phyloP scores from a whole-genome alignment of 2,329 filamentous ascomycete species.

The Hypoxylon sp. region DNA sequence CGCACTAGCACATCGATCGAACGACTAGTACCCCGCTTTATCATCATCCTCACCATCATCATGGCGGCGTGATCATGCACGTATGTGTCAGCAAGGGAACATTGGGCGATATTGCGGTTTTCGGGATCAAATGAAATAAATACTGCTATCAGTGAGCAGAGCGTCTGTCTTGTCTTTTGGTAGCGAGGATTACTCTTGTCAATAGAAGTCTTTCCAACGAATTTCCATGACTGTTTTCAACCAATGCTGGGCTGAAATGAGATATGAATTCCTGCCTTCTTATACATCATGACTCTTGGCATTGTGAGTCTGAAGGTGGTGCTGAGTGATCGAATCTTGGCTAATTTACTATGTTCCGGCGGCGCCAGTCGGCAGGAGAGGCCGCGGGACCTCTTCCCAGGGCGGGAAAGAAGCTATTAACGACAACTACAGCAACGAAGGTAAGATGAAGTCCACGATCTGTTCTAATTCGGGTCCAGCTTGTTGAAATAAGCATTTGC shows the following conservation, averaged over 20 bases:
- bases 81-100: constrained; percentile 17
- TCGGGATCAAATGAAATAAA: constrained; percentile 26
- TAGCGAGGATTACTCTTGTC: constrained; percentile 16
- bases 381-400: neutral
- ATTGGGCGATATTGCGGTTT: constrained; percentile 20
- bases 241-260: constrained; percentile 1
- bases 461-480: constrained; percentile 22
- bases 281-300: neutral
- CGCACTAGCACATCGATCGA: constrained; percentile 7
- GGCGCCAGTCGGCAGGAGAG: neutral
- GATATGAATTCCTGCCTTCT: neutral
- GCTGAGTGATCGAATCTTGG: neutral
- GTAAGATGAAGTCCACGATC: constrained; percentile 12
- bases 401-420: neutral
- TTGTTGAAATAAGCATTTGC: constrained; percentile 51
- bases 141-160: neutral
- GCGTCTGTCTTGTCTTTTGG: constrained; percentile 9
- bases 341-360: neutral
- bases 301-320: constrained; percentile 2
- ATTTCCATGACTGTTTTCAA: constrained; percentile 12
- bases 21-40: constrained; percentile 18
- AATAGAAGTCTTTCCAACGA: constrained; percentile 30
- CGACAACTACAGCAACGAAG: neutral
- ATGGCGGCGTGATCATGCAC: constrained; percentile 15
- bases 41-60: neutral